Evolutionary conservation across 108 stramenopile species (phyloP).

Genomic region (Discostella pseudostelligera): DNA sequence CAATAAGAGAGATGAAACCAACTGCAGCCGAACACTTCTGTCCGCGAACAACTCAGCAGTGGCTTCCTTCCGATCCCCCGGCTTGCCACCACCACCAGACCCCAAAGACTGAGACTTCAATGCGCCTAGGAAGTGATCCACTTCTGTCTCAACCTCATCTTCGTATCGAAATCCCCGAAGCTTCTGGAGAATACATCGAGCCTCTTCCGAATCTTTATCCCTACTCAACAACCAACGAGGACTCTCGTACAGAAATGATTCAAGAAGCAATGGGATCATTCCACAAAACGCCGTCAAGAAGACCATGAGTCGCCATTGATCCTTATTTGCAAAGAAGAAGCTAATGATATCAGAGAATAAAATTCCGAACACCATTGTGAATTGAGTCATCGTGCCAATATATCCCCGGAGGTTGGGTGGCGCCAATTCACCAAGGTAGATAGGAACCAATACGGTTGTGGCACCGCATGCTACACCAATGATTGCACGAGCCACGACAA

Average conservation of each 20-base stretch:
- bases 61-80: slow-evolving; percentile 13
- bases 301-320: slow-evolving; percentile 85
- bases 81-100: slow-evolving; percentile 5
- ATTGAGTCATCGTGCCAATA: slow-evolving; percentile 96
- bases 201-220: slow-evolving; percentile 75
- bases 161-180: slow-evolving; percentile 92
- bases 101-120: slow-evolving; percentile 30
- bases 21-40: slow-evolving; percentile 63
- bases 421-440: slow-evolving; percentile 89
- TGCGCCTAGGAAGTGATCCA: slow-evolving; percentile 72
- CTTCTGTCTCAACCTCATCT: slow-evolving; percentile 93
- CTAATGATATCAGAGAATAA: slow-evolving; percentile 81
- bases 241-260: slow-evolving; percentile 88
- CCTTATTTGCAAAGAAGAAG: slow-evolving; percentile 71
- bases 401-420: slow-evolving; percentile 92
- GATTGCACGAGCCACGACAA: slow-evolving; percentile 83
- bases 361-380: slow-evolving; percentile 93
- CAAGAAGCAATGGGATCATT: slow-evolving; percentile 66
- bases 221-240: slow-evolving; percentile 84
- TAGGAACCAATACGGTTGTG: slow-evolving; percentile 88
- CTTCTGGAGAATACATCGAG: slow-evolving; percentile 86
- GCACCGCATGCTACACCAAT: slow-evolving; percentile 92
- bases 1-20: slow-evolving; percentile 75
- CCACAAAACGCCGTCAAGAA: slow-evolving; percentile 71
- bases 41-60: slow-evolving; percentile 73